Base-by-base conservation (phyloP, 257 asterid species). In the Sherardia arvensis region DNA sequence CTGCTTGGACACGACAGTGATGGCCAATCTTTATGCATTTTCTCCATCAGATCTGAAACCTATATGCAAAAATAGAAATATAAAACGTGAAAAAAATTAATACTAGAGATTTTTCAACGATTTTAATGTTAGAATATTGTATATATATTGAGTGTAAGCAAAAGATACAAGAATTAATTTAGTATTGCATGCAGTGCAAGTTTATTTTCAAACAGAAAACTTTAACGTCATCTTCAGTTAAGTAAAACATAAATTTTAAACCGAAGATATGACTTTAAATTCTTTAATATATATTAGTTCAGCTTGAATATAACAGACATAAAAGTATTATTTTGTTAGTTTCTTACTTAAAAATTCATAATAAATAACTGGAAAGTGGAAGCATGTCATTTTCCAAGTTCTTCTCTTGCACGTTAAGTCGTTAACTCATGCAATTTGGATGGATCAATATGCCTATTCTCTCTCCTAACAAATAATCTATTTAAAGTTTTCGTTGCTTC, bases 21-120 rank as follows among this genome's bases (percentile, higher is more conserved):
- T 49, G 96, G 94, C 97, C 97, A 87, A 14, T 91, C 81, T 32
- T 74, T 71, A 5, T 85, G 74, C 95, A 91, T 79, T 69, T 53
- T 74, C 14, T 63, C 65, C 0, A 81, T 67, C 5, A 90, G 75
- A 74, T 87, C 95, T 25, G 81, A 76, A 5, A 90, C 74, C 95
- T 90, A 62, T 20, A 7, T n/a, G 18, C 20, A 22, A 15, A 14
- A 8, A 8, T 51, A 51, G 1, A 51, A 1, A 51, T 6, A 51
- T 51, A 53, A 36, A 7, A 36, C 10, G 43, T 36, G 1, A 36
- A 10, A 10, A 1, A 3, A 1, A 36, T 36, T n/a, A n/a, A n/a
- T n/a, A n/a, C n/a, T n/a, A n/a, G n/a, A n/a, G n/a, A n/a, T n/a
- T n/a, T 36, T 36, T 36, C 45, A 32, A 32, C 7, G 7, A 4